These are phyloP conservation scores for Podila minutissima DNA, from an alignment of 192 early-diverging fungal species.

Conservation along the genomic window DNA sequence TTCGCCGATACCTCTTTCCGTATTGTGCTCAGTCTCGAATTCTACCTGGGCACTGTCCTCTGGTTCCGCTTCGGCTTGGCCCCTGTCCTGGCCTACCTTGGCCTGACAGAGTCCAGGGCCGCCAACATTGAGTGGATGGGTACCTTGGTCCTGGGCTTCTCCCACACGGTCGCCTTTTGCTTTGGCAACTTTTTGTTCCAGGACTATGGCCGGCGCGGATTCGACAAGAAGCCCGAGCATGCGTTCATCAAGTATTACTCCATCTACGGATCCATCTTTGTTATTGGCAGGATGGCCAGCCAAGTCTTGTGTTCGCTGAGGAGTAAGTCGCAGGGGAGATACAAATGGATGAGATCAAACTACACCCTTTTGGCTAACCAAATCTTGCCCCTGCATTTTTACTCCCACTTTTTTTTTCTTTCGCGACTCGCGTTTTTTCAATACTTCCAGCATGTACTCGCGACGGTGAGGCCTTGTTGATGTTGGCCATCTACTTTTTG, in stretches of 20 bases:
- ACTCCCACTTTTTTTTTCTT: neutral
- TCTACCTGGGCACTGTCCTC: constrained; percentile 40
- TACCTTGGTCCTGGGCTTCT: constrained; percentile 41
- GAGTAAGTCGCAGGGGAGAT: constrained; percentile 2
- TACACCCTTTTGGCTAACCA: neutral
- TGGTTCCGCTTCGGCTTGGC: constrained; percentile 48
- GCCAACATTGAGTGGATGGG: constrained; percentile 41
- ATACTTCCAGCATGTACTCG: constrained; percentile 34
- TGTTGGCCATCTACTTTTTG: constrained; percentile 50
- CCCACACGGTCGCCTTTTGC: constrained; percentile 42
- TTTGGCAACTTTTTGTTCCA: constrained; percentile 48
- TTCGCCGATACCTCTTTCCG: constrained; percentile 44
- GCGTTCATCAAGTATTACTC: constrained; percentile 51
- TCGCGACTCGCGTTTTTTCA: neutral
- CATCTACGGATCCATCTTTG: constrained; percentile 49
- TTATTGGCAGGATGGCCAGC: constrained; percentile 42
- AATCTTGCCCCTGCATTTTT: neutral
- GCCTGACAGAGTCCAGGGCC: constrained; percentile 13
- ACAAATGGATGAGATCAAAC: too few relatives aligned
- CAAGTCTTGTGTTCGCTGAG: constrained; percentile 42
- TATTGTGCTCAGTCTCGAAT: constrained; percentile 43
- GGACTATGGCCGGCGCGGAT: constrained; percentile 44
- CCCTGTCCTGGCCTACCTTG: constrained; percentile 27
- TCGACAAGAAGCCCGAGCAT: constrained; percentile 47
- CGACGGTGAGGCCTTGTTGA: constrained; percentile 39